These are phyloP conservation scores for Coemansia reversa DNA, from an alignment of 192 early-diverging fungal species.

Conservation along the genomic window DNA sequence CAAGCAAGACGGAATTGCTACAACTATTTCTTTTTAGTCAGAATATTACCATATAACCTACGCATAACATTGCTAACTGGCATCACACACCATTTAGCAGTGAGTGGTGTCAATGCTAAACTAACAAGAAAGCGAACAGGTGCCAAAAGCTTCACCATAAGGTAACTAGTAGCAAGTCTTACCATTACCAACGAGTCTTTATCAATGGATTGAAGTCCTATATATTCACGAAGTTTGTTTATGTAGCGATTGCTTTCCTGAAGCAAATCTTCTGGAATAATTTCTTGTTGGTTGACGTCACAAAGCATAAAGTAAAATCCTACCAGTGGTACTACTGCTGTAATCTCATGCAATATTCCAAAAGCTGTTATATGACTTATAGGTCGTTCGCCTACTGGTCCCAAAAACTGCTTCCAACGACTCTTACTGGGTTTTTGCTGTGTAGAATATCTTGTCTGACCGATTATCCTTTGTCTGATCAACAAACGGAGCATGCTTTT, in stretches of 20 bases:
- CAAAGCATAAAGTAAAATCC: constrained; percentile 68
- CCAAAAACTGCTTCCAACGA: constrained; percentile 26
- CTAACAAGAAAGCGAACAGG: constrained; percentile 37
- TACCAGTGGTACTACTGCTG: constrained; percentile 78
- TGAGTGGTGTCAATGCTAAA: constrained; percentile 36
- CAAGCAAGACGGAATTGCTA: too few relatives aligned
- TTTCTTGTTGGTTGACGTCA: constrained; percentile 57
- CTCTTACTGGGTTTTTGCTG: not conserved
- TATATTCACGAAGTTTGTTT: constrained; percentile 57
- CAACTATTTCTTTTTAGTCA: not conserved
- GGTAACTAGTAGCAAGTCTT: constrained; percentile 78
- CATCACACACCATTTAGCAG: constrained; percentile 29
- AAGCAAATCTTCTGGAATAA: constrained; percentile 65
- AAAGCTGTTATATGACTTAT: constrained; percentile 73
- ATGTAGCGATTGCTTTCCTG: constrained; percentile 61
- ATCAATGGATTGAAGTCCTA: constrained; percentile 35
- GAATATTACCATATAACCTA: too few relatives aligned
- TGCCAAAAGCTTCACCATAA: constrained; percentile 69
- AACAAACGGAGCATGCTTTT: too few relatives aligned
- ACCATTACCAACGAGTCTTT: constrained; percentile 59
- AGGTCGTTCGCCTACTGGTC: constrained; percentile 64
- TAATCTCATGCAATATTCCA: constrained; percentile 83
- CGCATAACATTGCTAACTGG: constrained; percentile 12
- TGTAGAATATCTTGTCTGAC: not conserved
- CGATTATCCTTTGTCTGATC: not conserved